Evolutionary conservation across 2,329 filamentous ascomycete genomes (phyloP).

Genomic region (Nothophaeocryptopus gaeumannii): DNA sequence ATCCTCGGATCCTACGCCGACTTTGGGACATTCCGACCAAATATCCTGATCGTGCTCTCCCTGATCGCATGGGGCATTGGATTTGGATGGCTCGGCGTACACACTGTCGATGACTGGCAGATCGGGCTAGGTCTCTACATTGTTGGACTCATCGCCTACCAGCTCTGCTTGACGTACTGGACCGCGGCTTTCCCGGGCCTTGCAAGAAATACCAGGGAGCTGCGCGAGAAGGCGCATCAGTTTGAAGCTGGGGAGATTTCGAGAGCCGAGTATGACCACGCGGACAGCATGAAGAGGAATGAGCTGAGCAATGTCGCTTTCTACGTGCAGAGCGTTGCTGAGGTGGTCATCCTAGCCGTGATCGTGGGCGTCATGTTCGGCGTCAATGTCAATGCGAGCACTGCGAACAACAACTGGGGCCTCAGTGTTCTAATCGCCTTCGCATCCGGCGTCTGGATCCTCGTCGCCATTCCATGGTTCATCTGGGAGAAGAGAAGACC

Average conservation of each 20-base stretch:
- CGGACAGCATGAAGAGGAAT: conserved; percentile 62
- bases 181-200: conserved; percentile 62
- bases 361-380: conserved; percentile 64
- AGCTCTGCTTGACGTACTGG: conserved; percentile 67
- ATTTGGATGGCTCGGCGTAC: conserved; percentile 66
- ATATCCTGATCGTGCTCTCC: conserved; percentile 61
- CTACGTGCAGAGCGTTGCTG: conserved; percentile 61
- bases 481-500: conserved; percentile 62
- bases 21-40: conserved; percentile 63
- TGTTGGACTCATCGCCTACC: conserved; percentile 64
- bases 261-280: conserved; percentile 58
- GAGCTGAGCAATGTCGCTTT: conserved; percentile 63
- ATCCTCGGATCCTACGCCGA: conserved; percentile 56
- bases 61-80: conserved; percentile 61
- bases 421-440: conserved; percentile 64
- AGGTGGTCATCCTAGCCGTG: conserved; percentile 61
- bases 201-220: conserved; percentile 52
- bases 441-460: conserved; percentile 61
- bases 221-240: conserved; percentile 51
- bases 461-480: conserved; percentile 66
- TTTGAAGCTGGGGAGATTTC: conserved; percentile 53
- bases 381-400: conserved; percentile 57
- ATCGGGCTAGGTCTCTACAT: conserved; percentile 62
- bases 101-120: conserved; percentile 59
- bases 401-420: conserved; percentile 64